phyloP scores from a whole-genome alignment of 352 stramenopile species.

The Phytopythium oedochilum region DNA sequence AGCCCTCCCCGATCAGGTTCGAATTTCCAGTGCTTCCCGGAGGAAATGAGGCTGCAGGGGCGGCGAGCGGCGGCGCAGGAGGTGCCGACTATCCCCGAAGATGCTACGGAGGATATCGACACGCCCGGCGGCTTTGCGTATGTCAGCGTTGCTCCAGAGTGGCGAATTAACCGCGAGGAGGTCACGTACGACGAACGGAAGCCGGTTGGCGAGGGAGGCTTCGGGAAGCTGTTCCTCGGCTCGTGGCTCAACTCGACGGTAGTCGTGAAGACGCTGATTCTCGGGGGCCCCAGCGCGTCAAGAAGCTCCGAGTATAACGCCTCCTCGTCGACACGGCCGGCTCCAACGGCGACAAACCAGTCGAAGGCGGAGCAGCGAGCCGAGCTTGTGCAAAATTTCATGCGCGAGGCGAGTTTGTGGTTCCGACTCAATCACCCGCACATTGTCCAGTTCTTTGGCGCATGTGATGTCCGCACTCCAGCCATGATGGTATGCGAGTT shows the following conservation, averaged over 20 bases:
- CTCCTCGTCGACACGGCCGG: neutral
- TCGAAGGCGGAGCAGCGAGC: neutral
- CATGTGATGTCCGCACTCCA: slow-evolving; percentile 27
- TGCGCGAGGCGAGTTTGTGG: slow-evolving; percentile 28
- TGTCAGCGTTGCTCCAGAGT: neutral
- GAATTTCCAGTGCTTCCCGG: too few relatives aligned
- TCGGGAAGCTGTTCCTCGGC: neutral
- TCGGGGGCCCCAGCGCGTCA: neutral
- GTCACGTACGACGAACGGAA: neutral
- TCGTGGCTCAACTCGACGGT: neutral
- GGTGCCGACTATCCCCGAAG: neutral
- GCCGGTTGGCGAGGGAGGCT: neutral
- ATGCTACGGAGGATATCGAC: neutral
- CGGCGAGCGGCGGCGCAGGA: neutral
- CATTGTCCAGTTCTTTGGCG: slow-evolving; percentile 30
- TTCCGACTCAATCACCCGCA: slow-evolving; percentile 24
- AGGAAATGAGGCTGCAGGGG: too few relatives aligned
- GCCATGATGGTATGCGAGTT: slow-evolving; percentile 36
- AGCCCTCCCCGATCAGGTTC: too few relatives aligned
- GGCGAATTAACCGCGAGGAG: neutral
- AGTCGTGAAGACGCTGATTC: neutral
- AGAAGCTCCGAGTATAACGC: neutral
- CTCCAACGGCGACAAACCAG: neutral
- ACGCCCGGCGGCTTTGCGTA: neutral
- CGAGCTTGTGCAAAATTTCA: slow-evolving; percentile 12